These are phyloP conservation scores for Kernera saxatilis DNA, from an alignment of 345 rosid species.

Conservation along the genomic window DNA sequence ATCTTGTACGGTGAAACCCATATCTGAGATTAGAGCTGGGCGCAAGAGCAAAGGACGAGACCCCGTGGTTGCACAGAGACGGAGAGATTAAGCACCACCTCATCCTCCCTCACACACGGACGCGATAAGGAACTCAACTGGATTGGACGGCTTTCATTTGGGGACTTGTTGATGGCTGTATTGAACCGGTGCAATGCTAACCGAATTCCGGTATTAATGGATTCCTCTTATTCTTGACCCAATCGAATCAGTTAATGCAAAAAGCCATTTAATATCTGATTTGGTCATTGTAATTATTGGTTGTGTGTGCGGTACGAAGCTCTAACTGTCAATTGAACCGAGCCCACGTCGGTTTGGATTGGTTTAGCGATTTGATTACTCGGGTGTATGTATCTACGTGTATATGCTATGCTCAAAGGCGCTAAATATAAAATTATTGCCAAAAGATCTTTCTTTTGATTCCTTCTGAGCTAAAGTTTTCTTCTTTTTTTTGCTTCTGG, in stretches of 20 bases:
- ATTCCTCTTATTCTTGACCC: too few relatives aligned
- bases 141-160: neutral
- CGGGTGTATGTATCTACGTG: neutral
- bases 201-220: neutral
- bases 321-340: constrained; percentile 5
- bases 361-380: constrained; percentile 6
- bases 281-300: too few relatives aligned
- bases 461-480: neutral
- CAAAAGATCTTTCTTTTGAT: neutral
- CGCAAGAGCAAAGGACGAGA: constrained; percentile 25
- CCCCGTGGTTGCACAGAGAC: constrained; percentile 30
- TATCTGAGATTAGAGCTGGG: neutral
- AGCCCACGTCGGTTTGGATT: constrained; percentile 13
- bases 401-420: neutral
- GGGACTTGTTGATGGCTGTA: neutral
- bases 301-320: neutral
- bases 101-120: constrained; percentile 20
- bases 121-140: constrained; percentile 4
- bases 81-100: constrained; percentile 38
- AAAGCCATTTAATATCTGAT: neutral
- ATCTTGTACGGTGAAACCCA: neutral
- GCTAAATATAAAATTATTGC: constrained; percentile 11
- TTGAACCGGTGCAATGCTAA: neutral
- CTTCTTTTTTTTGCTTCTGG: neutral
- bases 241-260: neutral